Percentiles rank a stretch among this genome's conserved stretches.
Conservation (phyloP, 225 moss, liverwort and hornwort species). For the Physcomitrium patens region DNA sequence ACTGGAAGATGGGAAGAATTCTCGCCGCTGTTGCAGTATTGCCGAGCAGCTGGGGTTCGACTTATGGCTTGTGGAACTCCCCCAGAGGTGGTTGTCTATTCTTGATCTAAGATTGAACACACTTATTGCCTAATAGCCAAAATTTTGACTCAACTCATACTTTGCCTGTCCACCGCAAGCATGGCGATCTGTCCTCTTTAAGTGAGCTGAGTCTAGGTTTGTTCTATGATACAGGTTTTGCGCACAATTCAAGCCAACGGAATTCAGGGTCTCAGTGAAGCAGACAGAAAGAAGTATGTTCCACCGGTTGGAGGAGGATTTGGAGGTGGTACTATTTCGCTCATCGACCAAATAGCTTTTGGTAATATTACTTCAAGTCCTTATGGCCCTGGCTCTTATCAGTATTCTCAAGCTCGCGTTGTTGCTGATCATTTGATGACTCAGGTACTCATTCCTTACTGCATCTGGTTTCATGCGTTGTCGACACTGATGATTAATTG, state of each 20-base stretch:
- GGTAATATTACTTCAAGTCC: constrained; percentile 55
- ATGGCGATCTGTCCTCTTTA: not conserved
- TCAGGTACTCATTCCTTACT: constrained; percentile 34
- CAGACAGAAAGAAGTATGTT: constrained; percentile 63
- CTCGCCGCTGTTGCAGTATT: constrained; percentile 79
- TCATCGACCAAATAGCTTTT: constrained; percentile 51
- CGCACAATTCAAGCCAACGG: constrained; percentile 78
- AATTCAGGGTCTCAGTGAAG: constrained; percentile 66
- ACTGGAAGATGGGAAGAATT: constrained; percentile 76
- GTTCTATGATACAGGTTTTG: constrained; percentile 51
- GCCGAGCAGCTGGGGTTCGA: constrained; percentile 70
- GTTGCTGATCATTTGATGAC: constrained; percentile 82
- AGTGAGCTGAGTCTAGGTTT: not conserved
- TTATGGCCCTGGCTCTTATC: constrained; percentile 67
- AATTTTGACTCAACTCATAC: not conserved
- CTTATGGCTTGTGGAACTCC: constrained; percentile 87
- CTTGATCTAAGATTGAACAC: not conserved
- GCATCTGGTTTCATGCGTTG: not conserved
- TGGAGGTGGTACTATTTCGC: constrained; percentile 63
- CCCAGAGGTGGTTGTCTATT: constrained; percentile 47
- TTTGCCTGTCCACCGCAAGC: not conserved
- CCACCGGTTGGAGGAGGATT: constrained; percentile 71
- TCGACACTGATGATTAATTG: not conserved
- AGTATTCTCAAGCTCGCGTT: constrained; percentile 78
- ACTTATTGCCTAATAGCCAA: not conserved